These are phyloP conservation scores for Talaromyces proteolyticus DNA, from an alignment of 495 filamentous ascomycete genomes.

Conservation along the genomic window DNA sequence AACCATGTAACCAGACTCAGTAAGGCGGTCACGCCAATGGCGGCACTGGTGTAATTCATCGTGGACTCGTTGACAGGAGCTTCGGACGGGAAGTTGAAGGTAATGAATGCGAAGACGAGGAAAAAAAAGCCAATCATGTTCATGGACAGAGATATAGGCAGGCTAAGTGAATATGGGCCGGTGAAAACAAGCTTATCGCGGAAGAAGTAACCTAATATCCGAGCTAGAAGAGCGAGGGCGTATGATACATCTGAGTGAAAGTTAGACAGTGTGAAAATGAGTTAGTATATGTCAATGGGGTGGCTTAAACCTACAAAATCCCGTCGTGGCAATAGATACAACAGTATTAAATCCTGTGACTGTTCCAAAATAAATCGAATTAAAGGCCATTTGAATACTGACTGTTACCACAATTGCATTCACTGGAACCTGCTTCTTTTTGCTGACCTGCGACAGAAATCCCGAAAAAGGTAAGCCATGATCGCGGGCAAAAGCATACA, in stretches of 20 bases:
- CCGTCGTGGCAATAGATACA: constrained; percentile 49
- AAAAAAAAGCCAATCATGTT: constrained; percentile 49
- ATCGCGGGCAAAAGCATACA: constrained; percentile 54
- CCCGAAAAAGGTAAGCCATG: constrained; percentile 48
- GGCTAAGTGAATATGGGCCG: constrained; percentile 27
- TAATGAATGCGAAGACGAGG: constrained; percentile 47
- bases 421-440: constrained; percentile 38
- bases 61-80: constrained; percentile 42
- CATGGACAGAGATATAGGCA: constrained; percentile 35
- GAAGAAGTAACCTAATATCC: constrained; percentile 42
- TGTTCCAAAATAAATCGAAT: constrained; percentile 53
- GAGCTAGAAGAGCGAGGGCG: constrained; percentile 46
- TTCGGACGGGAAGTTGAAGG: constrained; percentile 51
- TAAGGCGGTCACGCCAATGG: constrained; percentile 47
- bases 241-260: constrained; percentile 47
- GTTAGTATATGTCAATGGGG: too few species aligned
- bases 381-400: constrained; percentile 47
- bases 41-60: constrained; percentile 57
- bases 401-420: constrained; percentile 43
- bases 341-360: constrained; percentile 53
- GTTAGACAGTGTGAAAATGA: constrained; percentile 7
- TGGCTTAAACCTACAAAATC: constrained; percentile 52
- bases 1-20: constrained; percentile 49
- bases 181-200: constrained; percentile 29
- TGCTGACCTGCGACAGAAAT: constrained; percentile 35